These are phyloP conservation scores for Solioccasus polychromus DNA, from an alignment of 768 basidiomycete genomes.

Conservation along the genomic window DNA sequence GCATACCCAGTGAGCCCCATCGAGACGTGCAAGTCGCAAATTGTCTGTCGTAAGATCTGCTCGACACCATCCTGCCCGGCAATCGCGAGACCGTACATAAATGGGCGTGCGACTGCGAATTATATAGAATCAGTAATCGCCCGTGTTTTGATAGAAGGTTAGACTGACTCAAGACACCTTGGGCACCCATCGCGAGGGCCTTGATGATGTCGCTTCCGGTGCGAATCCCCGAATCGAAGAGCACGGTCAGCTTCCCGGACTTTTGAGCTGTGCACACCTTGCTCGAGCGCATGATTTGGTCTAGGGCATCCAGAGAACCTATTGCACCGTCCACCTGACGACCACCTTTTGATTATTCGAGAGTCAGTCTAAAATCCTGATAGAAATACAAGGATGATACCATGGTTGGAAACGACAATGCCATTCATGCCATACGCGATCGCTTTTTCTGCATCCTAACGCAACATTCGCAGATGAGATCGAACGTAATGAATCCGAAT, in stretches of 20 bases:
- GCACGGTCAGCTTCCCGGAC: conserved; percentile 60
- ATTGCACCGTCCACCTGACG: conserved; percentile 81
- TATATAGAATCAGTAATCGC: neutral
- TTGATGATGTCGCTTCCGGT: conserved; percentile 82
- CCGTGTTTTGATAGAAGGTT: neutral
- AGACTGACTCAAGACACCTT: conserved; percentile 70
- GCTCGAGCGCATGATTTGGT: conserved; percentile 61
- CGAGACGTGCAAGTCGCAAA: conserved; percentile 67
- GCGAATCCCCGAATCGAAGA: conserved; percentile 74
- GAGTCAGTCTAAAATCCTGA: neutral
- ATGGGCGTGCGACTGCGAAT: conserved; percentile 58
- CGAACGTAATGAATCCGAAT: neutral
- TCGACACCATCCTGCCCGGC: conserved; percentile 74
- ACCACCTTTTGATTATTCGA: conserved; percentile 46
- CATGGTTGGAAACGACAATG: conserved; percentile 47
- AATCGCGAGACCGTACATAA: conserved; percentile 68
- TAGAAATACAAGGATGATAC: conserved; percentile 6
- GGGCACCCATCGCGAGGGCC: conserved; percentile 83
- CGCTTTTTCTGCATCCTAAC: conserved; percentile 50
- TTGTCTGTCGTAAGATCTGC: conserved; percentile 62
- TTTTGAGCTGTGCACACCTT: conserved; percentile 56
- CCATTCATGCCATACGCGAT: conserved; percentile 42
- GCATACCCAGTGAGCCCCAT: conserved; percentile 62
- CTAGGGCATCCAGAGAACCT: conserved; percentile 70
- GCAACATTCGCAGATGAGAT: neutral